Conservation (phyloP, 2,329 filamentous ascomycete genomes). For the Fusarium camptoceras region DNA sequence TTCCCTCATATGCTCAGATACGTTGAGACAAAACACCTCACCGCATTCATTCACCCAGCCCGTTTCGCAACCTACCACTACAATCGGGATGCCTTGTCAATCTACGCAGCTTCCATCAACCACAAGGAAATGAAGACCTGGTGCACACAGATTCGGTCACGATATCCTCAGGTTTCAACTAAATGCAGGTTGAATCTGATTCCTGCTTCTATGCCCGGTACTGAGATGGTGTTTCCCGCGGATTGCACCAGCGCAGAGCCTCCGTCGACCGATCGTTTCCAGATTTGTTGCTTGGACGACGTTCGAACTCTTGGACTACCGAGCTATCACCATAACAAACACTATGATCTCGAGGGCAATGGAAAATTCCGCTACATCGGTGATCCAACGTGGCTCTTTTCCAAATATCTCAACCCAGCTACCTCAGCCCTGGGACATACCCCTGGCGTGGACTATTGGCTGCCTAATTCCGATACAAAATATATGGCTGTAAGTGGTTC, state of each 20-base stretch:
- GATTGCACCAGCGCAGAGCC: neutral
- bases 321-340: neutral
- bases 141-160: neutral
- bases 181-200: neutral
- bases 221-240: neutral
- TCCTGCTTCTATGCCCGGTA: conserved; percentile 1
- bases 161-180: fast-evolving
- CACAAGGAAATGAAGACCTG: neutral
- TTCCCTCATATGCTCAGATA: conserved; percentile 11
- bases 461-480: fast-evolving
- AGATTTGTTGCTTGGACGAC: neutral
- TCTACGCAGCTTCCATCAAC: no score
- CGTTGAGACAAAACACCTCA: neutral
- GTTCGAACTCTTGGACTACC: neutral
- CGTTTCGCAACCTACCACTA: neutral
- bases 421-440: fast-evolving
- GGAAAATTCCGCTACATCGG: neutral
- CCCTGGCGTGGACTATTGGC: neutral
- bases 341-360: fast-evolving
- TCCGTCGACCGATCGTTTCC: neutral
- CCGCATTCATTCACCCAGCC: neutral
- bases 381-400: neutral
- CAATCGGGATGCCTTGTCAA: fast-evolving
- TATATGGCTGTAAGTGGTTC: neutral
- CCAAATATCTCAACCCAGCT: fast-evolving